These are phyloP conservation scores for Cladorrhinum samala DNA, from an alignment of 495 filamentous ascomycete genomes.

Conservation along the genomic window DNA sequence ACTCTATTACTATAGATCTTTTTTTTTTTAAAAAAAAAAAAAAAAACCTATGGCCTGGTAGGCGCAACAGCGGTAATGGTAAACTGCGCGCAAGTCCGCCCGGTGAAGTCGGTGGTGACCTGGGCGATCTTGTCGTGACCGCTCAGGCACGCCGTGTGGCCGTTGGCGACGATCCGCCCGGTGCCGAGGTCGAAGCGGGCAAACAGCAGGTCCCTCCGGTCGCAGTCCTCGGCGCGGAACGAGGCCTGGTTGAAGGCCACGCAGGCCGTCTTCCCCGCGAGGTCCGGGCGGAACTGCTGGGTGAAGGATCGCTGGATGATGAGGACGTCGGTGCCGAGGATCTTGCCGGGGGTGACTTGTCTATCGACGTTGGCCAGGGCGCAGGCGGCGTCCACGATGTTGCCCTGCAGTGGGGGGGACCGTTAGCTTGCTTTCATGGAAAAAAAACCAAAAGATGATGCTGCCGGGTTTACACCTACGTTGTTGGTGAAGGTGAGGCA, in stretches of 20 bases:
- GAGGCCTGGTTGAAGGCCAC: conserved; percentile 24
- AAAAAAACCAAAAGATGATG: too few species aligned
- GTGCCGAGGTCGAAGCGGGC: conserved; percentile 22
- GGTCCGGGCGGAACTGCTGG: conserved; percentile 23
- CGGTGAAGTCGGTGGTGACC: conserved; percentile 15
- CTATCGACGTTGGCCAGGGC: conserved; percentile 24
- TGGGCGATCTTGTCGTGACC: conserved; percentile 24
- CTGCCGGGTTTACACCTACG: conserved; percentile 15
- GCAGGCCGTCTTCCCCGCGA: conserved; percentile 25
- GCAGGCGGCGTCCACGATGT: conserved; percentile 30
- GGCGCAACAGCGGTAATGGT: conserved; percentile 23
- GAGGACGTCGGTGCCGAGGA: conserved; percentile 17
- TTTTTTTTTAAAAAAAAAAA: too few species aligned
- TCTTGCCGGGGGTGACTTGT: conserved; percentile 29
- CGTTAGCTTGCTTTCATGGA: neutral
- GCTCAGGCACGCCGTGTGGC: conserved; percentile 22
- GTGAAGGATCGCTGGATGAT: conserved; percentile 22
- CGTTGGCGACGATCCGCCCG: conserved; percentile 15
- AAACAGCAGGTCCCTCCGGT: conserved; percentile 10
- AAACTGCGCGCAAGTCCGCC: conserved; percentile 21
- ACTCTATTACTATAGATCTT: too few species aligned
- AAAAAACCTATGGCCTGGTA: conserved; percentile 15
- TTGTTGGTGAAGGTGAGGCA: conserved; percentile 32
- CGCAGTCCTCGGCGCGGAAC: conserved; percentile 26
- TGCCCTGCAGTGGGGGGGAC: conserved; percentile 12